Evolutionary conservation across 2,329 filamentous ascomycete genomes (phyloP).

Genomic region (Curvularia lunata): DNA sequence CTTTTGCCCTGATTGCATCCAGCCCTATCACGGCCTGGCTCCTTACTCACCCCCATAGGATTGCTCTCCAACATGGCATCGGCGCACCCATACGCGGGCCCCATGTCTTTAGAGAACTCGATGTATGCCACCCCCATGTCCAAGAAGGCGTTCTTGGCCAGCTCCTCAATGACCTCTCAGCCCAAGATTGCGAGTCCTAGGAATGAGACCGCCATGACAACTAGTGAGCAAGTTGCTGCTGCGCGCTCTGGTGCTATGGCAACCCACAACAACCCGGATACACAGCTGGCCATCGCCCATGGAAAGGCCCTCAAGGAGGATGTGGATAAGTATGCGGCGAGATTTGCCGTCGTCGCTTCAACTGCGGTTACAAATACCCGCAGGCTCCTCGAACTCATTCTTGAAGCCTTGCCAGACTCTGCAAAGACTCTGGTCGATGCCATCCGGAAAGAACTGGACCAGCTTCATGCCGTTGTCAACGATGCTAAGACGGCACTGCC

Average conservation of each 20-base stretch:
- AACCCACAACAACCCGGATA: conserved; percentile 15
- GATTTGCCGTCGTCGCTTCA: conserved; percentile 28
- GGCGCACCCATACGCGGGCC: conserved; percentile 12
- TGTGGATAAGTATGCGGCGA: conserved; percentile 26
- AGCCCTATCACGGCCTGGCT: not conserved
- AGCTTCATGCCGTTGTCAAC: conserved; percentile 29
- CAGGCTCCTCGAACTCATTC: conserved; percentile 33
- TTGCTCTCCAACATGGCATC: conserved; percentile 13
- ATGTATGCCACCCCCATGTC: conserved; percentile 27
- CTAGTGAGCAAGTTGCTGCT: conserved; percentile 36
- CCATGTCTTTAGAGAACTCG: conserved; percentile 22
- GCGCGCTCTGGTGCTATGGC: not conserved
- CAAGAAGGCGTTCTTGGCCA: conserved; percentile 12
- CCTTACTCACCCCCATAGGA: not conserved
- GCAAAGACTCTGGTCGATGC: conserved; percentile 24
- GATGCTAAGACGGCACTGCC: conserved; percentile 30
- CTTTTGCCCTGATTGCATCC: too few species aligned
- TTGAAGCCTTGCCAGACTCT: conserved; percentile 20
- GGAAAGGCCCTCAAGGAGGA: conserved; percentile 28
- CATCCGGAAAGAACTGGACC: conserved; percentile 38
- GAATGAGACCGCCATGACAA: conserved; percentile 27
- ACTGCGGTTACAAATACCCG: conserved; percentile 26
- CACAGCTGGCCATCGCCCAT: conserved; percentile 35
- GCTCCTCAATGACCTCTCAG: conserved; percentile 9
- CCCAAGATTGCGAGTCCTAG: not conserved